Base-by-base conservation (phyloP, 768 basidiomycete species). In the Podaxis sp. region DNA sequence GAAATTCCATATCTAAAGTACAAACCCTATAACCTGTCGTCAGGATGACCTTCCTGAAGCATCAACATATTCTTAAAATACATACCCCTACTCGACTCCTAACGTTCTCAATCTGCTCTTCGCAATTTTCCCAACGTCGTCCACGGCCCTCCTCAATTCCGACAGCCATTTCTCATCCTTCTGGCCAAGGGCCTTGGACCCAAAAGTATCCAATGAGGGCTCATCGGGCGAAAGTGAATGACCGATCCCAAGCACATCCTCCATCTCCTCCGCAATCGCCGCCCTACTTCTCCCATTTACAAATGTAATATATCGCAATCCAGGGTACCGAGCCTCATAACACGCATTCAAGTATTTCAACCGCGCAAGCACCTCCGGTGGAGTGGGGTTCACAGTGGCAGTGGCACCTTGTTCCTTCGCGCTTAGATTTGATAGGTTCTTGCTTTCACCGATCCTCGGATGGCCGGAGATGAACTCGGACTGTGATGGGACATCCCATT, bases 291-390 rank as follows among this genome's bases (percentile, higher is more conserved):
- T 83, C 37, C 93, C 92, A 69, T 94, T 93, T 43, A 96, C 95
- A 69, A 95, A 97, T 4, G 93, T 95, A 75, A 97, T 92, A 70
- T 94, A 96, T 19, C 91, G 82, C 65, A 97, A 71, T 2, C 89
- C 87, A 0, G 89, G 86, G 69, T 88, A 96, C 57, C 75, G 75
- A 29, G 70, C 76, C 71, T 95, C 92, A 69, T 96, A 96, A 65
- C 84, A 83, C 11, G 77, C 80, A 66, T 97, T 97, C 55, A 96
- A 82, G 66, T 90, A 83, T 36, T 72, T 81, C 17, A 97, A 81
- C 8, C 92, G 85, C 5, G 76, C 82, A 22, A 96, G 78, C 40
- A 95, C 88, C 62, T 86, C 87, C 27, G 90, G 87, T 5, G 88
- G 83, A 8, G 93, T 93, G 19, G 82, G 80, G 11, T 75, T 74